A percentile compares a stretch with the other conserved stretches of the same genome.
Evolutionary conservation across 495 filamentous ascomycete species (phyloP).

Genomic region (Parachaetomium inaequale): DNA sequence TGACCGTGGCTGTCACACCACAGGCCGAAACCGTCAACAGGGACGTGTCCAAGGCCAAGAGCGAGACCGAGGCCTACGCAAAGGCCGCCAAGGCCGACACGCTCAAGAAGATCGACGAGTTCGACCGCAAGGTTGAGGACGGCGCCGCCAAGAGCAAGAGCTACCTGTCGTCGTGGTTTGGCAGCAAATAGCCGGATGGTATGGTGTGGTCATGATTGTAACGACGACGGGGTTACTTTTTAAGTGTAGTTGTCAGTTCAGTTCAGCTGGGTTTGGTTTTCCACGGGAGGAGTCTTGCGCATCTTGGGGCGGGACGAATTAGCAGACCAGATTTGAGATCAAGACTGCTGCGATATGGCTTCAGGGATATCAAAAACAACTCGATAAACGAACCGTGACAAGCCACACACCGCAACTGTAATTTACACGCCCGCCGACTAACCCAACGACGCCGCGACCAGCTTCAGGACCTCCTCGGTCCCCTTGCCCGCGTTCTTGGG

Average conservation of each 20-base stretch:
- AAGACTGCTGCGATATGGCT: not conserved
- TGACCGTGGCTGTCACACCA: no score
- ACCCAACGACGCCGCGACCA: slow-evolving; percentile 53
- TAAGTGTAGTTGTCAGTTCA: not conserved
- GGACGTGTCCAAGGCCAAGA: slow-evolving; percentile 53
- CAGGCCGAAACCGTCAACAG: slow-evolving; percentile 61
- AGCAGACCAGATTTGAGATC: not conserved
- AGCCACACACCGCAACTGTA: not conserved
- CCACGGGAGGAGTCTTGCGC: not conserved
- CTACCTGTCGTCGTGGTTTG: slow-evolving; percentile 75
- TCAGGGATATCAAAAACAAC: slow-evolving; percentile 9
- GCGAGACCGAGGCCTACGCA: slow-evolving; percentile 57
- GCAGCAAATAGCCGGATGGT: slow-evolving; percentile 49
- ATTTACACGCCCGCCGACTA: slow-evolving; percentile 6
- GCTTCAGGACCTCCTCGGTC: slow-evolving; percentile 75
- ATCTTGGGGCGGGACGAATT: not conserved
- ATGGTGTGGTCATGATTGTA: not conserved
- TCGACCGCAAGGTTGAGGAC: slow-evolving; percentile 72
- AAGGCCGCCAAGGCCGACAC: slow-evolving; percentile 56
- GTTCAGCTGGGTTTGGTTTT: not conserved
- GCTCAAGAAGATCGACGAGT: slow-evolving; percentile 66
- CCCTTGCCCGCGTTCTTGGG: slow-evolving; percentile 70
- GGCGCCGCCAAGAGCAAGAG: slow-evolving; percentile 75
- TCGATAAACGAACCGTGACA: not conserved
- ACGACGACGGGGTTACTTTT: not conserved